A percentile compares a stretch with the other conserved stretches of the same genome.
Evolutionary conservation across 2,329 filamentous ascomycete genomes (phyloP).

Genomic region (Phoma sp.): DNA sequence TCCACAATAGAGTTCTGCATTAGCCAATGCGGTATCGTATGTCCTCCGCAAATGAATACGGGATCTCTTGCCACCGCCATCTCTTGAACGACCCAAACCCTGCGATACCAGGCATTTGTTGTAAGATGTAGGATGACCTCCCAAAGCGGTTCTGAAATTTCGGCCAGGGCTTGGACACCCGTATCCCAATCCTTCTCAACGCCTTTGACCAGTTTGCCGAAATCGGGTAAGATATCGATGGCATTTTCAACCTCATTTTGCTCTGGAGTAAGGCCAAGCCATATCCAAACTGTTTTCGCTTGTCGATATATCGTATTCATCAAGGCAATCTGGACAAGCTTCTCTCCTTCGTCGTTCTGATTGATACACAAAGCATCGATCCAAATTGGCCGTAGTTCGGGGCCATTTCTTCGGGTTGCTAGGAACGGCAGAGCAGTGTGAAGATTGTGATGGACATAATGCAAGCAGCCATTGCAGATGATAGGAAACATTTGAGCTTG

Average conservation of each 20-base stretch:
- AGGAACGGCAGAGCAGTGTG: not conserved
- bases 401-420: too few species aligned
- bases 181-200: too few species aligned
- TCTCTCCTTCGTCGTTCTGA: constrained; percentile 15
- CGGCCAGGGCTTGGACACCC: not conserved
- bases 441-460: not conserved
- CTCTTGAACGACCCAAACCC: constrained; percentile 16
- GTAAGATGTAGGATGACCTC: too few species aligned
- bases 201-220: not conserved
- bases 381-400: constrained; percentile 13
- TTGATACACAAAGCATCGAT: constrained; percentile 26
- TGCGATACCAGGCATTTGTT: constrained; percentile 3
- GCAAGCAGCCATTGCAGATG: not conserved
- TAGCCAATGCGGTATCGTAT: not conserved
- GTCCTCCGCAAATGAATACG: constrained; percentile 6
- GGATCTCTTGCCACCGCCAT: not conserved
- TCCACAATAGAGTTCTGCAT: too few species aligned
- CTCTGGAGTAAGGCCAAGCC: constrained; percentile 5
- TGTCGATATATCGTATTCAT: constrained; percentile 20
- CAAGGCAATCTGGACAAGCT: constrained; percentile 12
- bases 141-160: too few species aligned
- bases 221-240: not conserved
- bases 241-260: not conserved
- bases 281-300: constrained; percentile 10
- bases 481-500: not conserved